Base-by-base conservation (phyloP, 768 basidiomycete genomes). In the Tulasnella sp. region DNA sequence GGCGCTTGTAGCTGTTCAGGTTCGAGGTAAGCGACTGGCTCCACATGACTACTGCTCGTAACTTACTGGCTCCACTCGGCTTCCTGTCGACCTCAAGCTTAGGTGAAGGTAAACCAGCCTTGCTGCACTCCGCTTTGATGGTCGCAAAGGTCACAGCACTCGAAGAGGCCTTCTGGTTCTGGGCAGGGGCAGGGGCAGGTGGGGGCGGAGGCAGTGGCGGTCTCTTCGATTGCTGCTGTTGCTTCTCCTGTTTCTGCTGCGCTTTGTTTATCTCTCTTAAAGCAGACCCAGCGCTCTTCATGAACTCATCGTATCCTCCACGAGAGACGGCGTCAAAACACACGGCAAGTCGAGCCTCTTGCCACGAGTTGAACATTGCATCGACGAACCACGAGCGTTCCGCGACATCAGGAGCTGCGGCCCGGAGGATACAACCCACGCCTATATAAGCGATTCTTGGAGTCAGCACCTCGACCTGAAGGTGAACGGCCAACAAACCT, bases 341-440 rank as follows among this genome's bases (percentile, higher is more conserved):
- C 2, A 88, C 91, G 0, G 91, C 92, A 0, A 86, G 85, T 81
- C 90, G 91, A n/a, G 91, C 91, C 72, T 92, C 91, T 0, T 83
- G 82, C 3, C 88, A 88, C 79, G 88, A 90, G 1, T 84, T 79
- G 78, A 92, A 92, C 19, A 84, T 84, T 0, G 89, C 84, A n/a
- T 91, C 91, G 37, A 90, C 89, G 6, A 93, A 81, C 78, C 85
- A 93, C 0, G 89, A 88, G 58, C 83, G 85, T 45, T 85, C 86
- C 75, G 42, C 71, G 6, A 88, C 86, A 5, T 83, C 84, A 2
- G 87, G 87, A 36, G 87, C 86, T 54, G 86, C 85, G 6, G 93
- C 78, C 36, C 89, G 88, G 54, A 92, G 84, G 14, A 92, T 49
- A 49, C 45, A 49, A 2, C 45, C 45, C 9, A 49, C 45, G 45